Conservation (phyloP, 1,284 basidiomycete species). For the Austroboletus niveus region DNA sequence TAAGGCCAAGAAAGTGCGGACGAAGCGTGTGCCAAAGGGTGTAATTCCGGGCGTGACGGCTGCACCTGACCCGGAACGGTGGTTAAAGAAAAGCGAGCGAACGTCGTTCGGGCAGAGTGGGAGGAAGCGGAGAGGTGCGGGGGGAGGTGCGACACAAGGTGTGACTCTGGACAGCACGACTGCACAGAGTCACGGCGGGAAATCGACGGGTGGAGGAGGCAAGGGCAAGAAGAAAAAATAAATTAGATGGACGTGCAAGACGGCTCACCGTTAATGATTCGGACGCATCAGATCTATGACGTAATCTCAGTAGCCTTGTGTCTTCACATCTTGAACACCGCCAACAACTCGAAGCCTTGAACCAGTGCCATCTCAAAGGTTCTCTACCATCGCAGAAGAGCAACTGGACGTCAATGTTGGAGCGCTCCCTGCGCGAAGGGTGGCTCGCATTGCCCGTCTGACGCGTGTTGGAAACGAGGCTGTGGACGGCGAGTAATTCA, state of each 20-base stretch:
- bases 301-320: conserved; percentile 2
- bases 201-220: conserved; percentile 35
- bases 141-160: conserved; percentile 68
- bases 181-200: conserved; percentile 34
- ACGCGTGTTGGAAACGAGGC: conserved; percentile 31
- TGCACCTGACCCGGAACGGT: conserved; percentile 75
- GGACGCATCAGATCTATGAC: conserved; percentile 6
- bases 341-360: not conserved
- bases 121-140: conserved; percentile 46
- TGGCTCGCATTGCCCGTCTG: conserved; percentile 18
- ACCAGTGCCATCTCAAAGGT: not conserved
- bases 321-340: not conserved
- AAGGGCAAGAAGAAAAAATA: conserved; percentile 56
- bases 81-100: conserved; percentile 79
- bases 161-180: conserved; percentile 34
- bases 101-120: conserved; percentile 46
- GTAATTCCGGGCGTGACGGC: conserved; percentile 74
- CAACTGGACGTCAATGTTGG: not conserved
- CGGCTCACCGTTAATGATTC: conserved; percentile 23
- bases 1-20: conserved; percentile 53
- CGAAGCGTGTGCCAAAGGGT: conserved; percentile 66
- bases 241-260: conserved; percentile 30
- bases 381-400: not conserved
- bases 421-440: conserved; percentile 8
- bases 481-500: conserved; percentile 28